Conservation (phyloP, 192 early-diverging fungal genomes). For the Backusella parvicylindrica region DNA sequence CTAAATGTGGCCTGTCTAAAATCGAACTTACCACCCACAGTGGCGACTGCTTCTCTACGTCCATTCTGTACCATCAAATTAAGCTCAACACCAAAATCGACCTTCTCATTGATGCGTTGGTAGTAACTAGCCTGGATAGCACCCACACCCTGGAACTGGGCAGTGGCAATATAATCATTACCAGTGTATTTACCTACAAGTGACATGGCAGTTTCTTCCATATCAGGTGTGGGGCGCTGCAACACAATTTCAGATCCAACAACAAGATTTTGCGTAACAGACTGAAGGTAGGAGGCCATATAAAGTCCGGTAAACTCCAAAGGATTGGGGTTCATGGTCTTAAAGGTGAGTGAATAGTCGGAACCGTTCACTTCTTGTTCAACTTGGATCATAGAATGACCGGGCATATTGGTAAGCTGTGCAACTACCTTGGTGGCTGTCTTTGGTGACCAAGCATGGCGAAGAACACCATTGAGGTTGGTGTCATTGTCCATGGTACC, state of each 20-base stretch:
- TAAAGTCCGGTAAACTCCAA: conserved; percentile 89
- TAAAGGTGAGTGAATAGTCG: conserved; percentile 87
- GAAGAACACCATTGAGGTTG: conserved; percentile 65
- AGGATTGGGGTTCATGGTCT: conserved; percentile 94
- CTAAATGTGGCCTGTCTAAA: conserved; percentile 89
- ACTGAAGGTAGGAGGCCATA: conserved; percentile 86
- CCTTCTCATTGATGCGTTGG: conserved; percentile 87
- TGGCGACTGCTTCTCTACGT: conserved; percentile 86
- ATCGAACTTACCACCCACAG: conserved; percentile 97
- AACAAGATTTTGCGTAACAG: conserved; percentile 76
- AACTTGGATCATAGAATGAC: conserved; percentile 87
- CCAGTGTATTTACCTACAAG: conserved; percentile 70
- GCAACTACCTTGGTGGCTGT: conserved; percentile 64
- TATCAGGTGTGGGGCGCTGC: conserved; percentile 79
- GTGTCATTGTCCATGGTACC: conserved; percentile 94
- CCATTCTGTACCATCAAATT: conserved; percentile 70
- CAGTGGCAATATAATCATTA: conserved; percentile 63
- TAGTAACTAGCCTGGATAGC: conserved; percentile 83
- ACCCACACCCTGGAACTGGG: conserved; percentile 63
- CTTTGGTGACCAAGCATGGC: conserved; percentile 70
- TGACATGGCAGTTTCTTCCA: conserved; percentile 73
- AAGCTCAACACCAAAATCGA: conserved; percentile 90
- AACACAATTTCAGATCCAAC: conserved; percentile 84
- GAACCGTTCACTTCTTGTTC: conserved; percentile 91
- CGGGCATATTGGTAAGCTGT: conserved; percentile 64